These are phyloP conservation scores for Drosera spatulata DNA, from an alignment of 179 eudicot species.

Conservation along the genomic window DNA sequence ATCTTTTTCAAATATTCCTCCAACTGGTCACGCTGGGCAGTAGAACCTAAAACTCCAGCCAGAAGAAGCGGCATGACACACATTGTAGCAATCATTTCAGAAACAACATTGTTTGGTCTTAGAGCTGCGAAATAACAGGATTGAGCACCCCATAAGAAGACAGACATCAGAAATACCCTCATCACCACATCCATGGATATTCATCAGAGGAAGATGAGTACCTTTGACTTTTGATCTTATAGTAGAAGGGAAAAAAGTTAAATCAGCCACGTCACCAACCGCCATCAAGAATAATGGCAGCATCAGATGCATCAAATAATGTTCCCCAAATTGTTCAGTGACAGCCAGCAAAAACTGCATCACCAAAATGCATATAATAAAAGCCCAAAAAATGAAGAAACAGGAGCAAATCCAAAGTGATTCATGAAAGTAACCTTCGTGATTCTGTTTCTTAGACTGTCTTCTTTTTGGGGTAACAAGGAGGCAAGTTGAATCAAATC, in stretches of 20 bases:
- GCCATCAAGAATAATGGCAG: slow-evolving; percentile 82
- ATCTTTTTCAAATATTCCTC: slow-evolving; percentile 62
- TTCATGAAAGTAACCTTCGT: slow-evolving; percentile 41
- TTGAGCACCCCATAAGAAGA: background rate
- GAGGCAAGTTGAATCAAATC: slow-evolving; percentile 65
- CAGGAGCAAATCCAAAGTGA: no score
- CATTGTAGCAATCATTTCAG: slow-evolving; percentile 69
- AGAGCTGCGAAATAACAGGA: slow-evolving; percentile 34
- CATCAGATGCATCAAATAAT: slow-evolving; percentile 68
- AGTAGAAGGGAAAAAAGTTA: slow-evolving; percentile 50
- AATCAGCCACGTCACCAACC: slow-evolving; percentile 69
- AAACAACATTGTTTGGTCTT: slow-evolving; percentile 51
- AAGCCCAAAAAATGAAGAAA: background rate
- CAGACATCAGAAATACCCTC: slow-evolving; percentile 1
- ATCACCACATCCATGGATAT: background rate
- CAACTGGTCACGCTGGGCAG: slow-evolving; percentile 59
- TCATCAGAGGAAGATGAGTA: slow-evolving; percentile 4
- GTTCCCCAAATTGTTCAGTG: slow-evolving; percentile 64
- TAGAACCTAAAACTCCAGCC: slow-evolving; percentile 84
- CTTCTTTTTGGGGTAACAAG: slow-evolving; percentile 89
- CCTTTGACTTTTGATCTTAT: slow-evolving; percentile 61
- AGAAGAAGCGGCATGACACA: slow-evolving; percentile 78
- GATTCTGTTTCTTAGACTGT: slow-evolving; percentile 56
- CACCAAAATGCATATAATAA: slow-evolving; percentile 6
- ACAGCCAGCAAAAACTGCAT: slow-evolving; percentile 79